Conservation (phyloP, 208 protist species). For the Leishmania mexicana region DNA sequence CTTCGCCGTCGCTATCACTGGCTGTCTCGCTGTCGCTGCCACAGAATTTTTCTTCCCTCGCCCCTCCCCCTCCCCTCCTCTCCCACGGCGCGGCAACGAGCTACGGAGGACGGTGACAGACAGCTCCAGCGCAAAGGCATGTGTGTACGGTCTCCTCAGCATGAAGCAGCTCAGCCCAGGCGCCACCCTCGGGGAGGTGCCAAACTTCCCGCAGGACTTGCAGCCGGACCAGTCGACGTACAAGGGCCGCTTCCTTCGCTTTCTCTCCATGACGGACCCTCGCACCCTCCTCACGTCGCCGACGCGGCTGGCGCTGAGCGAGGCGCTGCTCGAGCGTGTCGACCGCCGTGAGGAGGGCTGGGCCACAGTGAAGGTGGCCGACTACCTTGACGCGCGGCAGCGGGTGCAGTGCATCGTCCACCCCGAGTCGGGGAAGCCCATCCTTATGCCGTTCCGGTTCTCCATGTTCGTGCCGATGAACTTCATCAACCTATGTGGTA, state of each 20-base stretch:
- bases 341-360: conserved; percentile 32
- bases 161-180: background rate
- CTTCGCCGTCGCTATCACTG: background rate
- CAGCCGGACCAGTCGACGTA: conserved; percentile 46
- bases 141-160: background rate
- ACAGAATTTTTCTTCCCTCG: background rate
- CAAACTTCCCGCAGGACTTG: conserved; percentile 43
- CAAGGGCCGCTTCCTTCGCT: conserved; percentile 39
- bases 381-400: conserved; percentile 48
- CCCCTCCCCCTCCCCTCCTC: background rate
- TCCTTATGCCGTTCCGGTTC: conserved; percentile 84
- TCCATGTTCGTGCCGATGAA: conserved; percentile 91
- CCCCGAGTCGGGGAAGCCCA: conserved; percentile 74
- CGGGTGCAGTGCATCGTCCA: conserved; percentile 71
- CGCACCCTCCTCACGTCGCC: conserved; percentile 49
- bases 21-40: background rate
- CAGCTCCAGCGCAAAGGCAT: background rate
- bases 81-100: background rate
- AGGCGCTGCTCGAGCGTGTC: conserved; percentile 36
- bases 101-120: background rate
- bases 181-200: conserved; percentile 39
- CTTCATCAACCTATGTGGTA: conserved; percentile 78
- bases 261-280: conserved; percentile 57
- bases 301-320: conserved; percentile 30
- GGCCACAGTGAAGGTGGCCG: conserved; percentile 27